Evolutionary conservation across 441 rosid species (phyloP).

Genomic region (Mallotus japonicus): DNA sequence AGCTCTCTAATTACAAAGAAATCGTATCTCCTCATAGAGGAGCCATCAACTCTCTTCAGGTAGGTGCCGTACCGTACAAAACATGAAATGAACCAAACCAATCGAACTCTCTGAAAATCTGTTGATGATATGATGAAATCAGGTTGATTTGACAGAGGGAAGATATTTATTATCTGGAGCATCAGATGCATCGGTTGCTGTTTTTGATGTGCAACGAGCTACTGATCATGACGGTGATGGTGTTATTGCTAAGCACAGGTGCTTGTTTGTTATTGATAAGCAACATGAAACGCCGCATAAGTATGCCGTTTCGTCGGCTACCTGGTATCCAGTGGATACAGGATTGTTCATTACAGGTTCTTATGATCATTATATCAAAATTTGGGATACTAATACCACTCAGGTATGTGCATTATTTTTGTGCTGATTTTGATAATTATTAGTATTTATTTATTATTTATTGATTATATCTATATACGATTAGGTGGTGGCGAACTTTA

Average conservation of each 20-base stretch:
- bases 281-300: slow-evolving; percentile 74
- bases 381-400: slow-evolving; percentile 89
- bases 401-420: slow-evolving; percentile 40
- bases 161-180: slow-evolving; percentile 77
- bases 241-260: slow-evolving; percentile 66
- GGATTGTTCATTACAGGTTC: slow-evolving; percentile 90
- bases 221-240: slow-evolving; percentile 61
- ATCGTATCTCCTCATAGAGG: slow-evolving; percentile 80
- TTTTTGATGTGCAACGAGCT: slow-evolving; percentile 68
- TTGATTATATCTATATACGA: not conserved
- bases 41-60: slow-evolving; percentile 89
- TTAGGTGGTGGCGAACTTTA: slow-evolving; percentile 68
- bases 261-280: slow-evolving; percentile 65
- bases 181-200: slow-evolving; percentile 83
- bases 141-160: slow-evolving; percentile 93
- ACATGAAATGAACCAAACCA: not conserved
- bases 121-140: slow-evolving; percentile 28
- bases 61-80: slow-evolving; percentile 7
- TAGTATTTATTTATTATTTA: slow-evolving; percentile 4
- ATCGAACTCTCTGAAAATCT: no score
- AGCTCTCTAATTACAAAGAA: slow-evolving; percentile 77
- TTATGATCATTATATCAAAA: slow-evolving; percentile 70
- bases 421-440: not conserved
- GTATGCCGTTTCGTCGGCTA: slow-evolving; percentile 72
- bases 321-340: slow-evolving; percentile 94